Evolutionary conservation across 2,329 filamentous ascomycete species (phyloP), one percentile per base, ranked within the genome.

Genomic region (Metarhizium guizhouense): DNA sequence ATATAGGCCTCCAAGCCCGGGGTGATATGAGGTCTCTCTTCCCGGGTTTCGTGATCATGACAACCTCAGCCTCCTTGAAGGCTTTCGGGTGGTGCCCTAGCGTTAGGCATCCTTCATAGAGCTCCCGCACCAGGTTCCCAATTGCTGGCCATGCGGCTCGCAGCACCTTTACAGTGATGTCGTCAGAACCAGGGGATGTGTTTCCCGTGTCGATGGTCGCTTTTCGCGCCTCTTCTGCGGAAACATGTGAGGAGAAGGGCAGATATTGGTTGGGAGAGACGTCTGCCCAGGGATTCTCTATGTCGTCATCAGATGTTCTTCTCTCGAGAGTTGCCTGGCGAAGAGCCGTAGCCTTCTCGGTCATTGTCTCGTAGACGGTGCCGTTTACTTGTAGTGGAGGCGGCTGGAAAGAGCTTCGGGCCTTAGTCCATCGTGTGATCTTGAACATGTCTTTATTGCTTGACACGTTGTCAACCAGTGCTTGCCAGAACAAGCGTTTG

Each of bases 1-100:
- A 64, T 42, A 66, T 67, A 3, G 58, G 62, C 13, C 61, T 55
- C 58, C 56, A 67, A 20, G 60, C 59, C 20, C 56, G 48, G 4
- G 59, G 59, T 3, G 40, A 49, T 6, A 53, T 59, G 13, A 60
- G 56, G 53, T 66, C 56, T 51, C 60, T 56, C 16, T 60, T 60
- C 11, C 60, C 56, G 1, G 56, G 60, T 56, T 67, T 67, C 2
- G 56, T 51, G 50, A 67, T 62, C 30, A 65, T 64, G 10, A 65
- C 53, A 3, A 65, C 58, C 50, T 64, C 60, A 6, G 58, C 61
- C n/a, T 61, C 32, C 42, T 56, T 56, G 32, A 56, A 45, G 16
- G 43, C 25, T 7, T 36, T 32, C 3, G 52, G 42, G 32, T 54
- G 43, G 30, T 47, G 52, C 18, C 52, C 42, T 25, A 42, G 14